phyloP scores from a whole-genome alignment of 495 filamentous ascomycete genomes.

The Xylaria grammica region DNA sequence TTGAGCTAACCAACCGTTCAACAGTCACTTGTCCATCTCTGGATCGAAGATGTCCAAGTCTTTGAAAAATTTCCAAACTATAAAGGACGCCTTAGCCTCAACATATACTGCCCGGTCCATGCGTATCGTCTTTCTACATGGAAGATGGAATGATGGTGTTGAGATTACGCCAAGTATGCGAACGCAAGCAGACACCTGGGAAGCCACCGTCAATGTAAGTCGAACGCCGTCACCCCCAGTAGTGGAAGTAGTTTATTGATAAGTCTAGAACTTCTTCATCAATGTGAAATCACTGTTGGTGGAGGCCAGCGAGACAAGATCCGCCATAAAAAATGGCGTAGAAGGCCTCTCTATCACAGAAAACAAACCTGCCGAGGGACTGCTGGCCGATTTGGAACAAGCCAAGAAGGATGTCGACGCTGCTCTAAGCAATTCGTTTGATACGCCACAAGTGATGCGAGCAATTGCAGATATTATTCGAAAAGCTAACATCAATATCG shows the following conservation, averaged over 20 bases:
- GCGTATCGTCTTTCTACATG: slow-evolving; percentile 86
- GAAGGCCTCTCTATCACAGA: slow-evolving; percentile 48
- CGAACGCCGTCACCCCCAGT: background rate
- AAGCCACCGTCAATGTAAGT: slow-evolving; percentile 72
- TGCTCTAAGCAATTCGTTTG: slow-evolving; percentile 85
- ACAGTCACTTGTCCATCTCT: slow-evolving; percentile 79
- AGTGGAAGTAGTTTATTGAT: slow-evolving; percentile 24
- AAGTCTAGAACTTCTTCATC: slow-evolving; percentile 79
- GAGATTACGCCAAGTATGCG: slow-evolving; percentile 87
- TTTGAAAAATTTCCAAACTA: slow-evolving; percentile 97
- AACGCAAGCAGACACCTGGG: slow-evolving; percentile 75
- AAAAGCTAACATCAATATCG: slow-evolving; percentile 74
- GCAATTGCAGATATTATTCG: slow-evolving; percentile 75
- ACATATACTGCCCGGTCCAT: slow-evolving; percentile 82
- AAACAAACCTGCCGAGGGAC: slow-evolving; percentile 30
- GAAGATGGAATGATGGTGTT: slow-evolving; percentile 86
- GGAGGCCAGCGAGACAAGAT: slow-evolving; percentile 39
- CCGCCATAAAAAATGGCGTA: slow-evolving; percentile 44
- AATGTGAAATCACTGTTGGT: slow-evolving; percentile 68
- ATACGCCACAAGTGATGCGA: slow-evolving; percentile 79
- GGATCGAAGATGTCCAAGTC: slow-evolving; percentile 96
- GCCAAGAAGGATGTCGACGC: slow-evolving; percentile 68
- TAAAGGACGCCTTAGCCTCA: slow-evolving; percentile 75
- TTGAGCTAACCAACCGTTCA: background rate
- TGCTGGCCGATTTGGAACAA: slow-evolving; percentile 58